Percentiles rank a stretch among this genome's conserved stretches.
Evolutionary conservation across 495 filamentous ascomycete genomes (phyloP).

Genomic region (Hyaloscypha bicolor): DNA sequence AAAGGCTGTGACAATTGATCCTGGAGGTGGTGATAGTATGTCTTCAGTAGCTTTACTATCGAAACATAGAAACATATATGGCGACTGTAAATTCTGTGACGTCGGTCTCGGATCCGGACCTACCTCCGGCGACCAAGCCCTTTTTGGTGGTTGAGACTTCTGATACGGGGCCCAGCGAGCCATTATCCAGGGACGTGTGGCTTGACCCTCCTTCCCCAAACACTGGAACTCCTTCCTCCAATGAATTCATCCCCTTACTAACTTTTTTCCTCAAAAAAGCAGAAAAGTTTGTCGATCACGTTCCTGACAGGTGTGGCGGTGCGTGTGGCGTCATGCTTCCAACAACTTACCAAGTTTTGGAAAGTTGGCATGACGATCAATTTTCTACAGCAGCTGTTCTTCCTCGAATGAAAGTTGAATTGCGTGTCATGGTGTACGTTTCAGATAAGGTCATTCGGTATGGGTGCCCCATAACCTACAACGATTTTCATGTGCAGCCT

Average conservation of each 20-base stretch:
- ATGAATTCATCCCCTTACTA: not conserved
- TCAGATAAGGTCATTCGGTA: not conserved
- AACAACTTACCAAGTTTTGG: not conserved
- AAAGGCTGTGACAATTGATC: not conserved
- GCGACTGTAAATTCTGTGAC: not conserved
- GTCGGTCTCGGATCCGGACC: not conserved
- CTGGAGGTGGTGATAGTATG: not conserved
- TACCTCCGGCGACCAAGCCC: not conserved
- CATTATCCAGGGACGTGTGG: not conserved
- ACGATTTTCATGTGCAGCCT: not conserved
- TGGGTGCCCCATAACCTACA: not conserved
- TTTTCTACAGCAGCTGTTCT: not conserved
- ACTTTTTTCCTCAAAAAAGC: not conserved
- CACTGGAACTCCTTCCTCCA: not conserved
- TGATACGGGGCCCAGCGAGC: not conserved
- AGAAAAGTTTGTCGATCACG: not conserved
- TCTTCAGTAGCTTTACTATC: not conserved
- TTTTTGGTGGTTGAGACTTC: not conserved
- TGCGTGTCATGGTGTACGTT: not conserved
- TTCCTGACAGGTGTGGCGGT: slow-evolving; percentile 6
- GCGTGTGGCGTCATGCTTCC: slow-evolving; percentile 6
- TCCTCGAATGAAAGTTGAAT: slow-evolving; percentile 1
- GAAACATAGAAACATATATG: slow-evolving; percentile 5
- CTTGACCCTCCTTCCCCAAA: not conserved
- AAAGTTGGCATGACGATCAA: slow-evolving; percentile 4